These are phyloP conservation scores for Lactarius sanguifluus DNA, from an alignment of 768 basidiomycete species.

Conservation along the genomic window DNA sequence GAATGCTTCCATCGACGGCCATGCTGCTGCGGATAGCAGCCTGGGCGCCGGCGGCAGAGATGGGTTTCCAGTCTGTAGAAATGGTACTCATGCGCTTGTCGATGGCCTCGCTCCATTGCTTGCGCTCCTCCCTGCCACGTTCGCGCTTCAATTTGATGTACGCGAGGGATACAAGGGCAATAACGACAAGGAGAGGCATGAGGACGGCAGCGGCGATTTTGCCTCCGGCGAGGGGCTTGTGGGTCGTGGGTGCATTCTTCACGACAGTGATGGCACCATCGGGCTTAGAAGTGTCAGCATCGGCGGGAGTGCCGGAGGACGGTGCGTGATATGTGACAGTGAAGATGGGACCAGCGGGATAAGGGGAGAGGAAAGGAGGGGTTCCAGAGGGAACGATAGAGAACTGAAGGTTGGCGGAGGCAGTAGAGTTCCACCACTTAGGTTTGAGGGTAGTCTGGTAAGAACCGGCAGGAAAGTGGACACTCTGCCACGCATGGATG, in stretches of 20 bases:
- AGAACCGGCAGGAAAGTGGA: slow-evolving; percentile 49
- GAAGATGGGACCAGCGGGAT: slow-evolving; percentile 70
- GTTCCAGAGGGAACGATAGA: slow-evolving; percentile 52
- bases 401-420: slow-evolving; percentile 53
- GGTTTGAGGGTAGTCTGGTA: slow-evolving; percentile 55
- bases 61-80: slow-evolving; percentile 72
- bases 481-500: slow-evolving; percentile 57
- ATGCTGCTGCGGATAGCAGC: slow-evolving; percentile 74
- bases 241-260: slow-evolving; percentile 37
- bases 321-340: slow-evolving; percentile 57
- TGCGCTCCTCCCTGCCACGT: slow-evolving; percentile 50
- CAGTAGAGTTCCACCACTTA: slow-evolving; percentile 69
- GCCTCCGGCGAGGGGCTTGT: slow-evolving; percentile 45
- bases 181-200: slow-evolving; percentile 58
- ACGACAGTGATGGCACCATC: slow-evolving; percentile 43
- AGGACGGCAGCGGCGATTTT: slow-evolving; percentile 65
- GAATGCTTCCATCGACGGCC: slow-evolving; percentile 46
- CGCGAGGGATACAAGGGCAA: slow-evolving; percentile 41
- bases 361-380: slow-evolving; percentile 50
- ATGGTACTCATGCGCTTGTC: slow-evolving; percentile 86
- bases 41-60: slow-evolving; percentile 65
- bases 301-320: slow-evolving; percentile 41
- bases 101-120: slow-evolving; percentile 61
- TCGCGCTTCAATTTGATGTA: slow-evolving; percentile 58
- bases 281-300: slow-evolving; percentile 45